phyloP scores from a whole-genome alignment of 129 eudicot species.

The sunflower (Helianthus annuus) region HanXRQr2.0-SUNRISE NC_035439.2:35631281-35631780 shows the following conservation, averaged over 20 bases:
- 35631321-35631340: neutral
- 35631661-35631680: too few species aligned
- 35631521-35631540: slow-evolving; percentile 1
- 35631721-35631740: too few species aligned
- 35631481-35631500: slow-evolving; percentile 17
- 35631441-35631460: slow-evolving; percentile 46
- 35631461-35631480: slow-evolving; percentile 52
- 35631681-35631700: too few species aligned
- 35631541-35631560: too few species aligned
- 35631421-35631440: slow-evolving; percentile 12
- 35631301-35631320: neutral
- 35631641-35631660: too few species aligned
- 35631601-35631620: too few species aligned
- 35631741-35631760: too few species aligned
- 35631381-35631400: neutral
- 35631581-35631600: too few species aligned
- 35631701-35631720: too few species aligned
- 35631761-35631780: too few species aligned
- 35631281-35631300: neutral
- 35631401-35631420: neutral
- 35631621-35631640: too few species aligned
- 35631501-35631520: slow-evolving; percentile 10
- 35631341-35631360: neutral
- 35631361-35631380: neutral
- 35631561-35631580: too few species aligned